Percentiles rank a stretch among this genome's conserved stretches.
Evolutionary conservation across 768 basidiomycete genomes (phyloP).

Genomic region (Agaricus blazei): DNA sequence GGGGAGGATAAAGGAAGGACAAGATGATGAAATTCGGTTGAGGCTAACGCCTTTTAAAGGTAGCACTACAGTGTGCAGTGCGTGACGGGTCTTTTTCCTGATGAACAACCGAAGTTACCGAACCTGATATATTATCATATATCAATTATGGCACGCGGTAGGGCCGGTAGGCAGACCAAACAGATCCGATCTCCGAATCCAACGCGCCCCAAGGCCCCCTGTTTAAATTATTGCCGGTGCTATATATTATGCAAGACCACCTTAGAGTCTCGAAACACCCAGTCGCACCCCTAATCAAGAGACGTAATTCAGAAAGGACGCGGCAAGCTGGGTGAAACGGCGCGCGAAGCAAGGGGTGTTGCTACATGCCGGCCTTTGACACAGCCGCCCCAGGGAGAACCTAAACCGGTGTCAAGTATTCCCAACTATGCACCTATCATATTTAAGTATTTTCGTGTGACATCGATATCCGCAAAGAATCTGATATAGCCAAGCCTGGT

Average conservation of each 20-base stretch:
- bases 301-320: too few species aligned
- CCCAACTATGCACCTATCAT: not conserved
- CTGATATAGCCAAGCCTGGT: too few species aligned
- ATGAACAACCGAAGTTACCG: not conserved
- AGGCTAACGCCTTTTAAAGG: not conserved
- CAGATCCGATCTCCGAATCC: too few species aligned
- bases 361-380: not conserved
- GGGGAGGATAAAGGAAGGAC: not conserved
- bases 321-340: not conserved
- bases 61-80: too few species aligned
- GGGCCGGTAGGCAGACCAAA: not conserved
- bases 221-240: not conserved
- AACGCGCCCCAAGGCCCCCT: not conserved
- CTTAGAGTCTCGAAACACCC: too few species aligned
- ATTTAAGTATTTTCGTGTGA: too few species aligned
- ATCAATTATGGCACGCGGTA: not conserved
- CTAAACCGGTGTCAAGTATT: not conserved
- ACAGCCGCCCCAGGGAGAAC: not conserved
- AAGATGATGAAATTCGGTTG: too few species aligned
- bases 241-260: too few species aligned
- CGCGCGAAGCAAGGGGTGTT: not conserved
- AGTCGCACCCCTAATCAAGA: too few species aligned
- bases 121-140: not conserved
- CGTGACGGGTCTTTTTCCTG: not conserved
- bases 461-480: too few species aligned